A percentile compares a stretch with the other conserved stretches of the same genome.
Evolutionary conservation across 202 grass and related monocot genomes (phyloP).

Genomic region (Schoenoplectus tabernaemontani): DNA sequence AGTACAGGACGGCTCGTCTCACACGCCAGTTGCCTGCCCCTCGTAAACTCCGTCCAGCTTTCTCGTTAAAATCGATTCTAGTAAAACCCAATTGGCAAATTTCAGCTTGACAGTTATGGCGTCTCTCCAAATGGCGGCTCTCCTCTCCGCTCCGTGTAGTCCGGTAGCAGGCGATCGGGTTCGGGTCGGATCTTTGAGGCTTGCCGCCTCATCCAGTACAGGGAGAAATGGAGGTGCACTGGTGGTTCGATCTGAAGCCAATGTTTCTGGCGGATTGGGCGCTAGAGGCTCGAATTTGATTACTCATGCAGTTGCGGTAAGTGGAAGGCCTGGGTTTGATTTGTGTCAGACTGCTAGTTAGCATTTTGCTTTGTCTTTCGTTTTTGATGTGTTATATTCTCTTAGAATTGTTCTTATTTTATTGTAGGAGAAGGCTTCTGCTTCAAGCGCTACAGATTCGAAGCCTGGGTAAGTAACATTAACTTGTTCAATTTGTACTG

Average conservation of each 20-base stretch:
- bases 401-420: not conserved
- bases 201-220: not conserved
- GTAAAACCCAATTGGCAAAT: not conserved
- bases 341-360: not conserved
- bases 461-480: conserved; percentile 28
- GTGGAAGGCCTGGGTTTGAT: not conserved
- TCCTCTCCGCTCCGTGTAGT: conserved; percentile 22
- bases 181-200: conserved; percentile 4
- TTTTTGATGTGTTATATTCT: not conserved
- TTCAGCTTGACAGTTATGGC: not conserved
- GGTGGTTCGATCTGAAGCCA: conserved; percentile 12
- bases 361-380: not conserved
- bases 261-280: not conserved
- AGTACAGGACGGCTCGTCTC: not conserved
- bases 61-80: conserved; percentile 5
- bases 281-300: conserved; percentile 18
- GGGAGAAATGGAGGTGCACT: not conserved
- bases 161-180: not conserved
- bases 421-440: conserved; percentile 28
- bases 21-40: not conserved
- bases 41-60: conserved; percentile 1
- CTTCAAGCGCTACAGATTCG: conserved; percentile 22
- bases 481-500: not conserved
- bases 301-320: conserved; percentile 38
- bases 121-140: conserved; percentile 28